Evolutionary conservation across 495 filamentous ascomycete species (phyloP), one percentile per base, ranked within the genome.

Genomic region (Xylaria acuta): DNA sequence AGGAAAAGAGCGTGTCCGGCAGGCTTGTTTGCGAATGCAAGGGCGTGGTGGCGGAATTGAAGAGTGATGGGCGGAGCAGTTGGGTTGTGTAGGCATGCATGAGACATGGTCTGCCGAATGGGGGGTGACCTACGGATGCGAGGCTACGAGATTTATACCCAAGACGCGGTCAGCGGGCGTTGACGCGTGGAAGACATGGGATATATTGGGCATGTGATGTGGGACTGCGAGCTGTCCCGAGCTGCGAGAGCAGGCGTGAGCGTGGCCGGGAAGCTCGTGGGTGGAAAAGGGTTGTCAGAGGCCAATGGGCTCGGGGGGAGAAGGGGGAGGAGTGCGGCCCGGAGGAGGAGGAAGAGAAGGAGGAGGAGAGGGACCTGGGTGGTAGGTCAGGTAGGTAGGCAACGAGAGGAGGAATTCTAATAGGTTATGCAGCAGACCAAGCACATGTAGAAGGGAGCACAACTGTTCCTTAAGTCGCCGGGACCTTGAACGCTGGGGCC

Each of bases 401-500:
- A 40, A 41, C 22, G 59, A 41, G 59, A 59, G 32, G 38, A 56
- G 53, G 53, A 30, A 32, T 56, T 56, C 32, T 56, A 56, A 56
- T 32, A 56, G 53, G 53, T 56, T 32, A 56, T 56, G 59, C 68
- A 53, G 41, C 43, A 70, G 40, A 3, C 47, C 43, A 47, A 47
- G 47, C 22, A 51, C 38, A 64, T 22, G 36, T 20, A 63, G 0
- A 25, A 68, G 79, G 80, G 82, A 82, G 75, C 51, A 62, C 54
- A 45, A 40, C 47, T 70, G 68, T 63, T 53, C 12, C 72, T 68
- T 36, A 71, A 74, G 62, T 64, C 53, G 73, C 72, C 73, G 73
- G 74, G 75, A 76, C 72, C 73, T 76, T 78, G 65, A 74, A 64
- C 36, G 67, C 73, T 73, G 73, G 70, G 77, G 45, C 72, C 63